Evolutionary conservation across 441 rosid species (phyloP).

Genomic region (Melastoma candidum): DNA sequence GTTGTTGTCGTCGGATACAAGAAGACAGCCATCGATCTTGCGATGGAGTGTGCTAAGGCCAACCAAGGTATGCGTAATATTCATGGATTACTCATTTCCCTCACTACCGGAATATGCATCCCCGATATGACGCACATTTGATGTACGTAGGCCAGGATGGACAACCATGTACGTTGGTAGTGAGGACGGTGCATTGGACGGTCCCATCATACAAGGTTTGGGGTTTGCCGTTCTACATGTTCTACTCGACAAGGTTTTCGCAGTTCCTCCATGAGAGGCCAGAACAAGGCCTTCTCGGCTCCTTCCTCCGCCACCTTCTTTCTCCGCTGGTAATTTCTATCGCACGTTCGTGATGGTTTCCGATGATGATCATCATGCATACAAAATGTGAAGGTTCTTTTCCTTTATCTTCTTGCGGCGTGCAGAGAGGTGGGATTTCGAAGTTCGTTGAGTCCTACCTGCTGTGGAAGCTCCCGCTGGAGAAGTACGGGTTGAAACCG

Average conservation of each 20-base stretch:
- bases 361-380: not conserved
- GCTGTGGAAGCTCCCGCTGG: constrained; percentile 58
- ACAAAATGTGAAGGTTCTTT: not conserved
- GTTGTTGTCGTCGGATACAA: constrained; percentile 43
- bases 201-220: constrained; percentile 81
- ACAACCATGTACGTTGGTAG: constrained; percentile 68
- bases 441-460: constrained; percentile 82
- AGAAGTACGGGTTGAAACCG: constrained; percentile 72
- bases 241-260: constrained; percentile 80
- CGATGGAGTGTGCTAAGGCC: constrained; percentile 40
- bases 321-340: constrained; percentile 52
- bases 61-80: constrained; percentile 31
- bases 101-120: too few species aligned
- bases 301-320: constrained; percentile 42
- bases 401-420: constrained; percentile 1
- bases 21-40: constrained; percentile 53
- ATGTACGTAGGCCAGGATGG: constrained; percentile 41
- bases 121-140: not conserved
- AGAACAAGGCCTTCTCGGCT: constrained; percentile 40
- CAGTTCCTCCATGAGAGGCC: constrained; percentile 74
- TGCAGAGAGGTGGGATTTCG: constrained; percentile 57
- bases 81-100: not conserved
- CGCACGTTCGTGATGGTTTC: not conserved
- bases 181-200: constrained; percentile 76
- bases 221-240: constrained; percentile 82